Evolutionary conservation across 2,329 filamentous ascomycete genomes (phyloP).

Genomic region (Sporothrix phasma): DNA sequence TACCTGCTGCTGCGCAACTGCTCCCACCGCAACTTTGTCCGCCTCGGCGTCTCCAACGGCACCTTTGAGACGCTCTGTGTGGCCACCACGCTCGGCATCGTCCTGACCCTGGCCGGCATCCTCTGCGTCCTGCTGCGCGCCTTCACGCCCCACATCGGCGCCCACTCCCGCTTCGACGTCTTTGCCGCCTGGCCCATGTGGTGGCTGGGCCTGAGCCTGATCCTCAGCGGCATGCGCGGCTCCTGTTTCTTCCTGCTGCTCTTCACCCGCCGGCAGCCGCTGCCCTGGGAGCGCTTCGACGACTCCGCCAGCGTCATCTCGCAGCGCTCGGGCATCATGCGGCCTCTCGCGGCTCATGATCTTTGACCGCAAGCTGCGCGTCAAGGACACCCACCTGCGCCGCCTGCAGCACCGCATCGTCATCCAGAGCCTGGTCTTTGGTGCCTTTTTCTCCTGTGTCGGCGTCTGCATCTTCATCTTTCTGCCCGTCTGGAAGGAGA

Average conservation of each 20-base stretch:
- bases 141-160: constrained; percentile 29
- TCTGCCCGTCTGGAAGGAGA: constrained; percentile 34
- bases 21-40: constrained; percentile 41
- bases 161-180: constrained; percentile 32
- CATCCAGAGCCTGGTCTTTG: constrained; percentile 31
- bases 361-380: constrained; percentile 36
- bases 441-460: constrained; percentile 29
- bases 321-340: constrained; percentile 23
- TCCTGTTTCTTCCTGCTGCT: constrained; percentile 39
- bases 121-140: constrained; percentile 32
- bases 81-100: constrained; percentile 34
- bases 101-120: constrained; percentile 31
- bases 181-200: constrained; percentile 37
- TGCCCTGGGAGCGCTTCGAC: constrained; percentile 40
- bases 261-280: constrained; percentile 35
- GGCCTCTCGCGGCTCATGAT: constrained; percentile 34
- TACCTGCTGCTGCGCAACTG: constrained; percentile 38
- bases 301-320: constrained; percentile 24
- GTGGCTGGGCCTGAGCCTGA: constrained; percentile 34
- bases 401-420: constrained; percentile 37
- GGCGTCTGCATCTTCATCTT: constrained; percentile 34
- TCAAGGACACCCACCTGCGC: constrained; percentile 35
- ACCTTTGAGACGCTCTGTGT: constrained; percentile 40
- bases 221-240: constrained; percentile 36
- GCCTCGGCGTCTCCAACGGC: constrained; percentile 43